phyloP scores from a whole-genome alignment of 306 rosid species.

The Pachyrhizus erosus region DNA sequence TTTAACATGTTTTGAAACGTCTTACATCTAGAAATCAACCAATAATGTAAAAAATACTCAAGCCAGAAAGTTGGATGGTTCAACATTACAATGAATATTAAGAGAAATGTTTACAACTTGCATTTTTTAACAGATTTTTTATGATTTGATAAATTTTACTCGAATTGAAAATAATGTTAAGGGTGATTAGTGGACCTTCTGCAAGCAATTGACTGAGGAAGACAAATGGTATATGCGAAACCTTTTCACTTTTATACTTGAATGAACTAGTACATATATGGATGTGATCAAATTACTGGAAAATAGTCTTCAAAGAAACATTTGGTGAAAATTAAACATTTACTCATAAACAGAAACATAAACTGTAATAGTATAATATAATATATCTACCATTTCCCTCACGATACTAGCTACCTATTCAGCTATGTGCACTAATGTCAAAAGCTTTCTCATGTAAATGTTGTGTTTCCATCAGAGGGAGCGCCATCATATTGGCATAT shows the following conservation, averaged over 20 bases:
- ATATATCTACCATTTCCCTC: slow-evolving; percentile 25
- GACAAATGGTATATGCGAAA: not conserved
- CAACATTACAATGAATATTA: too few relatives aligned
- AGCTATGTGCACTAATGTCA: slow-evolving; percentile 38
- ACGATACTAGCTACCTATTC: slow-evolving; percentile 16
- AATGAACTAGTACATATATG: slow-evolving; percentile 2
- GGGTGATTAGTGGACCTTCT: not conserved
- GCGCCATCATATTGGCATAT: slow-evolving; percentile 52
- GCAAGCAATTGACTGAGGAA: not conserved
- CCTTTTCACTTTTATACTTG: not conserved
- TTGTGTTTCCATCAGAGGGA: slow-evolving; percentile 49
- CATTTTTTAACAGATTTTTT: too few relatives aligned
- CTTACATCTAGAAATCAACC: not conserved
- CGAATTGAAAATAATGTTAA: not conserved
- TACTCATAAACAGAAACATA: not conserved
- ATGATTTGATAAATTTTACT: too few relatives aligned
- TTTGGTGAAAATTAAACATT: not conserved
- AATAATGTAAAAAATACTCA: not conserved
- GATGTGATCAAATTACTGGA: not conserved
- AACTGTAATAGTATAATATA: not conserved
- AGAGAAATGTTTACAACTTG: too few relatives aligned
- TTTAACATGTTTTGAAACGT: not conserved
- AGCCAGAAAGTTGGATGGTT: too few relatives aligned
- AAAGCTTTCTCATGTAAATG: slow-evolving; percentile 42
- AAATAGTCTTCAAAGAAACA: not conserved